Evolutionary conservation across 202 grass and related monocot genomes (phyloP), one percentile per base, ranked within the genome.

Genomic region (Eragrostis tef): DNA sequence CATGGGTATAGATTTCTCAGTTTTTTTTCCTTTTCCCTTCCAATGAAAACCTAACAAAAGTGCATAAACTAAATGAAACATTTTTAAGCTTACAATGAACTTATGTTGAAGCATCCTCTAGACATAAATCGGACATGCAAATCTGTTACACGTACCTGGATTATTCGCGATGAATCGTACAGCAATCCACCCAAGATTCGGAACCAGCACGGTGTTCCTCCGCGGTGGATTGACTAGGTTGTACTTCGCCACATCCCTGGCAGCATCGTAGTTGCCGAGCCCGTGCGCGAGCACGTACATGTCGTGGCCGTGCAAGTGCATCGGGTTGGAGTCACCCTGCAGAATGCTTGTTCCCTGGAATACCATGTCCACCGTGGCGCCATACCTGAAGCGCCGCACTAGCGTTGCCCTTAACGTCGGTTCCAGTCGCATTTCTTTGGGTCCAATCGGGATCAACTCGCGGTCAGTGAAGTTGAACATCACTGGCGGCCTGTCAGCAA

Each of bases 221-320:
- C 57, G 10, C 15, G 64, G 85, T 8, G 85, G 85, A 27, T 87
- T 64, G 13, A 82, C 79, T 3, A 82, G 43, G 13, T 87, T 87
- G n/a, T 60, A 70, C 39, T 52, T 76, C 24, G 12, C 11, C 2
- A n/a, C 43, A 45, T 82, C 45, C 81, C 66, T 7, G 78, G 82
- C 0, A 88, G 81, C n/a, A 88, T 65, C 0, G 86, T 88, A 91
- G 73, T 91, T 91, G 20, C 89, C 89, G 36, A 91, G 70, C 41
- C 89, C 85, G 41, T 54, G 46, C 12, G 89, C 88, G 3, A 90
- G 78, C 14, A 86, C 70, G 29, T 83, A 90, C 46, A 90, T 46
- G 64, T 86, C 72, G 26, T 90, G 79, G 11, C 88, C 88, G 11
- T 90, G 88, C 59, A 87, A 78, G 70, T 90, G 84, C 64, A 90